Base-by-base conservation (phyloP, 441 rosid genomes). In the Brassica hybrid region DNA sequence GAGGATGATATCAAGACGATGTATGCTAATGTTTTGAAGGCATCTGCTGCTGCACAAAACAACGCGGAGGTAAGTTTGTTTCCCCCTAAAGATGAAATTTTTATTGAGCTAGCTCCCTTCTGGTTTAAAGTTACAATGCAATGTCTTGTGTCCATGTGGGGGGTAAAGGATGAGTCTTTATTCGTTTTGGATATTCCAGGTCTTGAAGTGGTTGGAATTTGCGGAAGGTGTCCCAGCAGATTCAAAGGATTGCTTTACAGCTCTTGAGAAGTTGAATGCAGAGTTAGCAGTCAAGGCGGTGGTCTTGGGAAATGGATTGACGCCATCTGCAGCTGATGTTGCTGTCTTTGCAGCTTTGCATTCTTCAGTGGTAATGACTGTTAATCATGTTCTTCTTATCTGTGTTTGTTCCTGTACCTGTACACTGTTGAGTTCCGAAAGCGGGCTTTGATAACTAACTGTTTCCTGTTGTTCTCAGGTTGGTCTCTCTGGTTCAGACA, bases 251-350 rank as follows among this genome's bases (percentile, higher is more conserved):
- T 80, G 81, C 68, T 69, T 78, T 71, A 83, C 77, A 62, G 86
- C 79, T 81, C 88, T 93, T 74, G 79, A 59, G 67, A 73, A 80
- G 73, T 73, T 95, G 50, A 90, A 93, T 76, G 87, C 80, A 23
- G 93, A 88, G 41, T 85, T 95, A 87, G 85, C 76, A 69, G n/a
- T 73, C 21, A 88, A 84, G 69, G 88, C 98, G 3, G 94, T 95
- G 58, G 81, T 94, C 50, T 76, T 86, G 60, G 98, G 92, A 52
- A 83, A 88, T 78, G 98, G 99, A 74, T 69, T 85, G 59, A 86
- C 86, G 11, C 91, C 89, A 21, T 91, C 98, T 6, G 97, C 82
- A 77, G 89, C 90, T 75, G 99, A 95, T 80, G 73, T 89, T 75
- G 76, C 85, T 76, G 92, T 93, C 58, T 93, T 90, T 80, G 79